Evolutionary conservation across 768 basidiomycete species (phyloP), one percentile per base, ranked within the genome.

Genomic region (Termitomyces titanicus): DNA sequence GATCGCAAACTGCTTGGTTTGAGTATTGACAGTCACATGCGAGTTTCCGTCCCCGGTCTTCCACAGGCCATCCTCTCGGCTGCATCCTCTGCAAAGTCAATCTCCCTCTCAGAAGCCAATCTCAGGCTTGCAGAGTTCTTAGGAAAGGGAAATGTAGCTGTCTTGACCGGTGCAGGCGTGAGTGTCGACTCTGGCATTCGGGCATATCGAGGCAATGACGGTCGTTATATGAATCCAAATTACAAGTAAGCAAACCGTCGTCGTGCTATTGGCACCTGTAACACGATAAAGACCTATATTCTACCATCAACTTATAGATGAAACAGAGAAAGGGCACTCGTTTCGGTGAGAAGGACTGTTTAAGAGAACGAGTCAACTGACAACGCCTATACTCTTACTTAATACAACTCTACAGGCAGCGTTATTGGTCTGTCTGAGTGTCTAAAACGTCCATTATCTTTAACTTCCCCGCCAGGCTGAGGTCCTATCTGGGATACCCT

Each of bases 161-260:
- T 94, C 15, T 68, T 98, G 52, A 94, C 93, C 0, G 94, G 94
- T 2, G 96, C 96, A 0, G 96, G 96, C 7, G 91, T 97, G 60
- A 92, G 89, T 67, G 94, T 98, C 27, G 96, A 98, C 69, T 92
- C 89, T 25, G 96, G 96, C 43, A 96, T 98, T 57, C 78, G 92
- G 61, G 94, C 94, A n/a, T 97, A 98, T 70, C 76, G 94, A 54
- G 94, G 94, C 37, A 67, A 76, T 57, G 90, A 95, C 64, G 94
- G 94, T 15, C 75, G 86, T 59, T 93, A 93, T 70, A 83, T 90
- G 83, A 91, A 93, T 64, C 90, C 89, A n/a, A 88, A 92, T 68
- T 92, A 90, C 76, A 87, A 85, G 89, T 91, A 63, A 61, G 81
- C 33, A 25, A 20, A 34, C 40, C 33, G 27, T 48, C 15, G 27